These are phyloP conservation scores for Schrenkiella parvula DNA, from an alignment of 345 rosid species.

Conservation along the genomic window DNA sequence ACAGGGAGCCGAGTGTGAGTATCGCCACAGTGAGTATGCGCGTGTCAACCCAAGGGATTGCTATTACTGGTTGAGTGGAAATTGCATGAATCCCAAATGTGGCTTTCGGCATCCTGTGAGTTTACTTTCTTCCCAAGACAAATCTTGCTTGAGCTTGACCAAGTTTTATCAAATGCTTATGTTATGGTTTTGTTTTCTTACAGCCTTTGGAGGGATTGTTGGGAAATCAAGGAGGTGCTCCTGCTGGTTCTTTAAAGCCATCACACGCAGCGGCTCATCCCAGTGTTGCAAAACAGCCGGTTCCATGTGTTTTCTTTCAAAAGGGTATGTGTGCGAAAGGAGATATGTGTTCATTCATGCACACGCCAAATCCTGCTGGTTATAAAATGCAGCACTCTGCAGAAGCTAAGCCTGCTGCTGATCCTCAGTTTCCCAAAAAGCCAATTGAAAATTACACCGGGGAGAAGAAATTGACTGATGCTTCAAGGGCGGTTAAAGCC, in stretches of 20 bases:
- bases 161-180: not conserved
- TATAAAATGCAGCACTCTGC: constrained; percentile 40
- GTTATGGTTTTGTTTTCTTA: constrained; percentile 9
- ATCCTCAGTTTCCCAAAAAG: constrained; percentile 37
- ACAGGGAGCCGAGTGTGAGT: constrained; percentile 94
- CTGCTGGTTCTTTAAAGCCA: constrained; percentile 44
- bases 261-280: constrained; percentile 30
- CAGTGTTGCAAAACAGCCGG: constrained; percentile 51
- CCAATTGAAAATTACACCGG: constrained; percentile 38
- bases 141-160: not conserved
- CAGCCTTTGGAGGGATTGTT: constrained; percentile 93
- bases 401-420: constrained; percentile 30
- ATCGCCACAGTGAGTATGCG: constrained; percentile 96
- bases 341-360: constrained; percentile 77
- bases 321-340: constrained; percentile 87
- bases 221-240: constrained; percentile 50
- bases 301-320: constrained; percentile 76
- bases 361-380: constrained; percentile 44
- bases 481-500: constrained; percentile 31
- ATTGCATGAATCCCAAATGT: constrained; percentile 88
- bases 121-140: constrained; percentile 7
- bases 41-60: constrained; percentile 94
- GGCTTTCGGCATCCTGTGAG: constrained; percentile 95
- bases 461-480: constrained; percentile 34
- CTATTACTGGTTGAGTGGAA: constrained; percentile 89